Percentiles rank a stretch among this genome's conserved stretches.
Evolutionary conservation across 441 rosid genomes (phyloP).

Genomic region (Mallotus repandus): DNA sequence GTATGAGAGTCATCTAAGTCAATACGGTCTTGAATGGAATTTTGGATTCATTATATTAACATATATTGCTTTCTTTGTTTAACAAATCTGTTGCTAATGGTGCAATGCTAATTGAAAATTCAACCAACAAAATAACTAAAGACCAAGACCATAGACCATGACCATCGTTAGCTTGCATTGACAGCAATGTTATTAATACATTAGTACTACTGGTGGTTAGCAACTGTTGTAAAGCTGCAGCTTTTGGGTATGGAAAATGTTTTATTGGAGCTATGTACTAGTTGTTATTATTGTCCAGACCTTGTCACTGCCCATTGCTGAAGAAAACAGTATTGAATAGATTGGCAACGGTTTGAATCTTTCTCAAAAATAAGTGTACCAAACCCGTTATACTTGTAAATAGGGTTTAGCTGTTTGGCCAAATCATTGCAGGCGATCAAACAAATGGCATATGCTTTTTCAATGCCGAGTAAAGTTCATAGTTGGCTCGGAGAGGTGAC

Average conservation of each 20-base stretch:
- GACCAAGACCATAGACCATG: too few species aligned
- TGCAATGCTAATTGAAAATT: not conserved
- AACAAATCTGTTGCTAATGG: not conserved
- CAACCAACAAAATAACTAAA: not conserved
- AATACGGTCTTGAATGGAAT: not conserved
- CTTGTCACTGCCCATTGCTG: not conserved
- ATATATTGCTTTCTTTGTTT: not conserved
- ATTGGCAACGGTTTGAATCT: too few species aligned
- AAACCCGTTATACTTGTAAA: too few species aligned
- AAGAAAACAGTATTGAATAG: too few species aligned
- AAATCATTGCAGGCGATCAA: too few species aligned
- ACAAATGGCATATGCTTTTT: too few species aligned
- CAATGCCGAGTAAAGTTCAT: too few species aligned
- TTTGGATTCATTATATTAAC: conserved; percentile 1
- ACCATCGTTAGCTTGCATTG: not conserved
- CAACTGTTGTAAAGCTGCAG: not conserved
- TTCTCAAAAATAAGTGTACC: too few species aligned
- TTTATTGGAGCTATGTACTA: not conserved
- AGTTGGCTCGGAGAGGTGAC: not conserved
- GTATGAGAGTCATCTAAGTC: not conserved
- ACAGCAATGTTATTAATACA: not conserved
- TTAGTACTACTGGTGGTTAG: not conserved
- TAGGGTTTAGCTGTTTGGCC: too few species aligned
- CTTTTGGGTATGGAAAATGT: not conserved
- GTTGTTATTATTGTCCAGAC: not conserved